phyloP scores from a whole-genome alignment of 1,284 basidiomycete genomes.

The Cutaneotrichosporon cutaneum region DNA sequence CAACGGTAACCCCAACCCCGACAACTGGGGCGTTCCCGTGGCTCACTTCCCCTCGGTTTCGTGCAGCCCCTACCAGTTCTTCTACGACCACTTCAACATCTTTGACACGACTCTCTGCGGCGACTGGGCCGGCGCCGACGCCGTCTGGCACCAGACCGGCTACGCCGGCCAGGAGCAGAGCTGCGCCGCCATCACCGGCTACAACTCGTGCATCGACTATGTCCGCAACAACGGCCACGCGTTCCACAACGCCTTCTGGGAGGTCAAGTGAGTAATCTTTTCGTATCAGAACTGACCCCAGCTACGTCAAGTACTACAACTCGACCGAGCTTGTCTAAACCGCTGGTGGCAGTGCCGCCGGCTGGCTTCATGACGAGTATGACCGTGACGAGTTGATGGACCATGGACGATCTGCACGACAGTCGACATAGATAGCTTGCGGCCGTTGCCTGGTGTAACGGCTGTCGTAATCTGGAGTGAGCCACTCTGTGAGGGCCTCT shows the following conservation, averaged over 20 bases:
- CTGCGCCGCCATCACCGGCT: constrained; percentile 77
- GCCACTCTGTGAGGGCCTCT: background rate
- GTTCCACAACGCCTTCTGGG: constrained; percentile 72
- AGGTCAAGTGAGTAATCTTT: no score
- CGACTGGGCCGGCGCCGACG: constrained; percentile 71
- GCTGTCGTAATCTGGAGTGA: constrained; percentile 6
- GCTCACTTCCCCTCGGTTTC: constrained; percentile 68
- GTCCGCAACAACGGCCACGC: constrained; percentile 67
- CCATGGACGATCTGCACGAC: background rate
- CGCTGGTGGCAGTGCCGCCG: background rate
- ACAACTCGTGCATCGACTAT: constrained; percentile 71
- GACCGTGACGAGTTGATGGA: background rate
- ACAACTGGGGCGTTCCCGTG: constrained; percentile 69
- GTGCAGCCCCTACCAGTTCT: constrained; percentile 73
- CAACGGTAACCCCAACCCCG: constrained; percentile 65
- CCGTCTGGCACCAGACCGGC: constrained; percentile 45
- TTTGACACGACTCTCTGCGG: constrained; percentile 59
- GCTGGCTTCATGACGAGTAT: constrained; percentile 1
- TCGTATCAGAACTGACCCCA: no score
- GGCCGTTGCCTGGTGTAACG: background rate
- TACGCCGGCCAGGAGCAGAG: constrained; percentile 47
- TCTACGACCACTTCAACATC: constrained; percentile 68
- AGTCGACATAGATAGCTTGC: constrained; percentile 2
- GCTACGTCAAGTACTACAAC: constrained; percentile 44
- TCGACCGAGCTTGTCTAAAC: constrained; percentile 15